Percentiles rank a stretch among this genome's conserved stretches.
These are phyloP conservation scores for Fusarium sp. DNA, from an alignment of 2,329 filamentous ascomycete species.

Conservation along the genomic window DNA sequence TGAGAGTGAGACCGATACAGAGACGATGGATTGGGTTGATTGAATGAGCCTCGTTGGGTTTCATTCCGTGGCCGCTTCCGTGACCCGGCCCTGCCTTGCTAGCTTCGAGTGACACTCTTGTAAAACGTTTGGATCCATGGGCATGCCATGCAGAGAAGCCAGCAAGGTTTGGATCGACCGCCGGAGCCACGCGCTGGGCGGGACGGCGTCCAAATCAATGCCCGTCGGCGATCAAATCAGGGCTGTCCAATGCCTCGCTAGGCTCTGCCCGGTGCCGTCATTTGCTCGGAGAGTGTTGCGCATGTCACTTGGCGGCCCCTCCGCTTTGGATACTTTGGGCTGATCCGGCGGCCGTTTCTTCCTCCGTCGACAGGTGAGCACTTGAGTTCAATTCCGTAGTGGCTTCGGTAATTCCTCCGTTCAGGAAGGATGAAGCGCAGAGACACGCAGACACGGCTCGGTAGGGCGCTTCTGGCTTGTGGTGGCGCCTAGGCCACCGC, in stretches of 20 bases:
- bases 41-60: conserved; percentile 11
- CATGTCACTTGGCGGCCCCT: conserved; percentile 29
- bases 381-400: background rate
- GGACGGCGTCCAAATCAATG: conserved; percentile 2
- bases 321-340: conserved; percentile 5
- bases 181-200: conserved; percentile 7
- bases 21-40: conserved; percentile 1
- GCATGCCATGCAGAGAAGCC: conserved; percentile 20
- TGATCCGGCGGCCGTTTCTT: background rate
- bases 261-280: conserved; percentile 18
- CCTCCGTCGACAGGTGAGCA: background rate
- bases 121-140: conserved; percentile 20
- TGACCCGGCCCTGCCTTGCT: background rate
- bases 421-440: background rate
- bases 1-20: background rate
- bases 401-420: background rate
- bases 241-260: background rate
- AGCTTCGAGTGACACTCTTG: background rate
- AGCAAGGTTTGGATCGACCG: conserved; percentile 28
- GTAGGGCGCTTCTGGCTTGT: background rate
- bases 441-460: background rate
- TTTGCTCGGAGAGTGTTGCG: conserved; percentile 19
- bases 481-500: conserved; percentile 19
- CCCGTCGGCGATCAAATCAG: conserved; percentile 12
- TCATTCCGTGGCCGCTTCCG: conserved; percentile 14